phyloP scores from a whole-genome alignment of 495 filamentous ascomycete species.

The Tetracladium setigerum region DNA sequence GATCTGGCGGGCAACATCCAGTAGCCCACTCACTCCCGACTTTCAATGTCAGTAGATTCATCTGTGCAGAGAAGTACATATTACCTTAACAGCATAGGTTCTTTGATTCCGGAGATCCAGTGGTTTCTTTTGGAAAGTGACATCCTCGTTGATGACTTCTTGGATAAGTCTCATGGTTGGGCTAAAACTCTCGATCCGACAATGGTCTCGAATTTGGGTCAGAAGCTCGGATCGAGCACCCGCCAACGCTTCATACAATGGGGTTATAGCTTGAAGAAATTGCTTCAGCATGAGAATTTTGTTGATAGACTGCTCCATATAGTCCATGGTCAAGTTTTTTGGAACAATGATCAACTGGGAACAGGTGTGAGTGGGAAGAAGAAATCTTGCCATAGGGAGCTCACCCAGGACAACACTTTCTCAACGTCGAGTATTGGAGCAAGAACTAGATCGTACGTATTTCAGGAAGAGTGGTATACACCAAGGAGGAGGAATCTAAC shows the following conservation, averaged over 20 bases:
- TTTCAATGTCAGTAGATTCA: conserved; percentile 23
- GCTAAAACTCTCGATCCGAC: conserved; percentile 49
- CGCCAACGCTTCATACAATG: conserved; percentile 59
- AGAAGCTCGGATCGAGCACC: conserved; percentile 60
- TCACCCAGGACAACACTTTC: conserved; percentile 53
- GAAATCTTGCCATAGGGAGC: conserved; percentile 1
- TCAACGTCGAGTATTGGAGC: conserved; percentile 69
- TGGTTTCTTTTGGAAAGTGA: conserved; percentile 67
- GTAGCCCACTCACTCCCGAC: conserved; percentile 77
- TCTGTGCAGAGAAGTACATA: background rate
- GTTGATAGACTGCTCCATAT: conserved; percentile 74
- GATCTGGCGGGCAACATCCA: conserved; percentile 79
- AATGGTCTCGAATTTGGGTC: conserved; percentile 58
- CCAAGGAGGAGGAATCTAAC: conserved; percentile 21
- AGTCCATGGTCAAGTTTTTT: conserved; percentile 53
- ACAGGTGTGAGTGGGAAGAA: conserved; percentile 12
- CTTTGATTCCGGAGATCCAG: conserved; percentile 87
- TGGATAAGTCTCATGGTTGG: conserved; percentile 58
- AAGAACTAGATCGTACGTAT: conserved; percentile 40
- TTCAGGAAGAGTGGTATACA: background rate
- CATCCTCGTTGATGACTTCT: conserved; percentile 71
- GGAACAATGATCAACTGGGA: conserved; percentile 44
- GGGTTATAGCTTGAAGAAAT: conserved; percentile 60
- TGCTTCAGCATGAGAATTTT: conserved; percentile 82
- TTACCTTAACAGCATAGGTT: conserved; percentile 83